Conservation (phyloP, 495 filamentous ascomycete species). For the Hyaloscypha bicolor region DNA sequence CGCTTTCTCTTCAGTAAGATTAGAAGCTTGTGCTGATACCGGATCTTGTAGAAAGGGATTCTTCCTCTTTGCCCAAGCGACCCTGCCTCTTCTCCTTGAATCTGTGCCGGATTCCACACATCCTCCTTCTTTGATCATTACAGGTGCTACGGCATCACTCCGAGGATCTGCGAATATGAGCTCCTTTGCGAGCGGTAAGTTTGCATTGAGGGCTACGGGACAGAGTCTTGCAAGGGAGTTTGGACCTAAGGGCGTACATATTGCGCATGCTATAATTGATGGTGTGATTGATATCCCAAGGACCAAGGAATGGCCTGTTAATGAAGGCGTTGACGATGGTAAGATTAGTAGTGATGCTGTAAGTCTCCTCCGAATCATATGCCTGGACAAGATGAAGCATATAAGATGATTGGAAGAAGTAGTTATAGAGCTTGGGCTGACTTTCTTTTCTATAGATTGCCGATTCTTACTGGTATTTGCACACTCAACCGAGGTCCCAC, state of each 20-base stretch:
- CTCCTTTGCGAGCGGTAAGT: conserved; percentile 78
- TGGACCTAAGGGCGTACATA: conserved; percentile 85
- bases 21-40: background rate
- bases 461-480: conserved; percentile 85
- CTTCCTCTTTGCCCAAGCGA: conserved; percentile 75
- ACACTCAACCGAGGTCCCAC: conserved; percentile 77
- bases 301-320: conserved; percentile 62
- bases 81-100: conserved; percentile 70
- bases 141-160: conserved; percentile 82
- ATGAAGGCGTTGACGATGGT: conserved; percentile 61
- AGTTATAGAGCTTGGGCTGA: conserved; percentile 11
- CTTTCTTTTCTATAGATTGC: conserved; percentile 65
- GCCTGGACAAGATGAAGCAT: background rate
- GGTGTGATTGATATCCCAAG: conserved; percentile 84
- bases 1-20: background rate
- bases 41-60: conserved; percentile 59
- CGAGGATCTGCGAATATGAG: conserved; percentile 72
- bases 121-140: conserved; percentile 84
- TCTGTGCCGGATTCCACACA: conserved; percentile 51
- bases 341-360: conserved; percentile 83
- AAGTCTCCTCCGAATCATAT: conserved; percentile 41
- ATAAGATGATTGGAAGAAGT: background rate
- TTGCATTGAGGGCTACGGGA: conserved; percentile 73
- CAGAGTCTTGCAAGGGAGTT: conserved; percentile 87
- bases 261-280: conserved; percentile 84